Conservation (phyloP, 2,329 filamentous ascomycete species). For the Aspergillus ochraceus region DNA sequence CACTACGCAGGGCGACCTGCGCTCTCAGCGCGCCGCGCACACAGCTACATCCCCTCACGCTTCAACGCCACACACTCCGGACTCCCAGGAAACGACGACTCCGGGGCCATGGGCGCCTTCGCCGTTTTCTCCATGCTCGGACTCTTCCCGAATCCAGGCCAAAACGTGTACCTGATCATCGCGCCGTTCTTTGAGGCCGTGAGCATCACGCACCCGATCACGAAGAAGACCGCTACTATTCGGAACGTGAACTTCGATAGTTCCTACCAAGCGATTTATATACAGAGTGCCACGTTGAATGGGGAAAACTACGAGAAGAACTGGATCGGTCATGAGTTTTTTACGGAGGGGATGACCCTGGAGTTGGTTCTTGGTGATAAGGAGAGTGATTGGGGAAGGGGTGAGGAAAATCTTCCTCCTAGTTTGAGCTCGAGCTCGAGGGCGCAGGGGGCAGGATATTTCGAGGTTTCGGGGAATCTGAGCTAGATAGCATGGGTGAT, state of each 20-base stretch:
- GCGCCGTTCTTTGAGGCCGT: conserved; percentile 65
- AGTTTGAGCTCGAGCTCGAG: background rate
- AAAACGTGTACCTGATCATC: conserved; percentile 67
- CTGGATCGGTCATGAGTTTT: conserved; percentile 69
- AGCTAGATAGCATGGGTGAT: background rate
- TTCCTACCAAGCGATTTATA: conserved; percentile 57
- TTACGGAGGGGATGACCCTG: conserved; percentile 62
- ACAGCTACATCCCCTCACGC: conserved; percentile 63
- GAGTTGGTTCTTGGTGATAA: conserved; percentile 61
- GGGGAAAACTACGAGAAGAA: conserved; percentile 61
- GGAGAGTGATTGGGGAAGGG: conserved; percentile 67
- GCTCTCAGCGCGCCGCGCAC: conserved; percentile 50
- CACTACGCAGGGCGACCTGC: conserved; percentile 67
- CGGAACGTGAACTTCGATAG: conserved; percentile 61
- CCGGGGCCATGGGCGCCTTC: conserved; percentile 68
- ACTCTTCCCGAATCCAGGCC: conserved; percentile 66
- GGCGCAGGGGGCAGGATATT: background rate
- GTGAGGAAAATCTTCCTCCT: conserved; percentile 61
- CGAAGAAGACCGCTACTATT: conserved; percentile 60
- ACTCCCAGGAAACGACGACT: conserved; percentile 69
- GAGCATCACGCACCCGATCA: conserved; percentile 57
- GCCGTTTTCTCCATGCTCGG: conserved; percentile 68
- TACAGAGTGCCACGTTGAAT: conserved; percentile 65
- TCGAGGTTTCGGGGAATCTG: background rate
- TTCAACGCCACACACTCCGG: conserved; percentile 60